Evolutionary conservation across 1,284 basidiomycete species (phyloP).

Genomic region (Earliella scabrosa): DNA sequence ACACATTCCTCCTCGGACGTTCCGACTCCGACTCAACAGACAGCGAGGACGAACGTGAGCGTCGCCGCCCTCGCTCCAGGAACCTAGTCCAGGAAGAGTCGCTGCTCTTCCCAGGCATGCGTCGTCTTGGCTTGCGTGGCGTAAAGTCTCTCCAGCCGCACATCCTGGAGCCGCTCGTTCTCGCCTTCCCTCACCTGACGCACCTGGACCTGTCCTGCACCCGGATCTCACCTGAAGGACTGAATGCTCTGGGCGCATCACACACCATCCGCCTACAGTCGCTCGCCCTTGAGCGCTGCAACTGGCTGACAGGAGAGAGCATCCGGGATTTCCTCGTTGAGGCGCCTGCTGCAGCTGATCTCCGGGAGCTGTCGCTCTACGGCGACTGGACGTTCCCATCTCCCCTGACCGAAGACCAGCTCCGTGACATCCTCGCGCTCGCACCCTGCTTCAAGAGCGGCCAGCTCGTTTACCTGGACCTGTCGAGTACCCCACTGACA

Average conservation of each 20-base stretch:
- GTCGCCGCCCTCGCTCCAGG: slow-evolving; percentile 37
- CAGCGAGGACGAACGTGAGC: slow-evolving; percentile 45
- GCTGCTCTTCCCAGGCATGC: slow-evolving; percentile 75
- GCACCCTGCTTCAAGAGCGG: slow-evolving; percentile 87
- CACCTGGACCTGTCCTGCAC: slow-evolving; percentile 92
- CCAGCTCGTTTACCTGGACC: slow-evolving; percentile 84
- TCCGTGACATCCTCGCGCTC: slow-evolving; percentile 67
- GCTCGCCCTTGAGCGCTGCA: slow-evolving; percentile 89
- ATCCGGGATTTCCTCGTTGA: slow-evolving; percentile 79
- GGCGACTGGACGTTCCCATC: slow-evolving; percentile 88
- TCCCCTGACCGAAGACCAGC: slow-evolving; percentile 74
- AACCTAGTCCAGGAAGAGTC: slow-evolving; percentile 49
- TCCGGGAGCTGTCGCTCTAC: slow-evolving; percentile 87
- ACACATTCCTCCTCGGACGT: slow-evolving; percentile 60
- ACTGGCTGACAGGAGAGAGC: slow-evolving; percentile 79
- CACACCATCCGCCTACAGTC: slow-evolving; percentile 72
- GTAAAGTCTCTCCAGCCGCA: slow-evolving; percentile 77
- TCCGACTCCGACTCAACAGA: slow-evolving; percentile 51
- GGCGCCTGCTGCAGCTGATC: slow-evolving; percentile 64
- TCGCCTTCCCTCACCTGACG: slow-evolving; percentile 86
- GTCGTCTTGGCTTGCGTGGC: slow-evolving; percentile 85
- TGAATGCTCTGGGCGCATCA: slow-evolving; percentile 69
- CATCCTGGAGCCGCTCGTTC: slow-evolving; percentile 79
- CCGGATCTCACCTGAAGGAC: slow-evolving; percentile 78
- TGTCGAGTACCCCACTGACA: slow-evolving; percentile 84